These are phyloP conservation scores for Pharus latifolius DNA, from an alignment of 176 grass and related monocot species.

Conservation along the genomic window DNA sequence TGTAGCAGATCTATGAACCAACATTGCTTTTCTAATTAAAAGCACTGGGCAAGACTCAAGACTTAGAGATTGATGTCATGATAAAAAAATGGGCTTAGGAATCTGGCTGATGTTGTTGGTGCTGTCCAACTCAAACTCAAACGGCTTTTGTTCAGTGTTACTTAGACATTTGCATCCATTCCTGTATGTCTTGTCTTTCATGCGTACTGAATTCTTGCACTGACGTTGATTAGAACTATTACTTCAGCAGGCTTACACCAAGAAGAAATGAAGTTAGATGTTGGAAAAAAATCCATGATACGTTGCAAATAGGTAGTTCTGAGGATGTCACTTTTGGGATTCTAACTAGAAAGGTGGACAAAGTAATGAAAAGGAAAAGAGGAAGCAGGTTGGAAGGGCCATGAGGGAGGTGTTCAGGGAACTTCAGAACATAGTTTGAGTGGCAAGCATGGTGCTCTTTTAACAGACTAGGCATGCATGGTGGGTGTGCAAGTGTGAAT, in stretches of 20 bases:
- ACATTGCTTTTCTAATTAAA: background rate
- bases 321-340: no score
- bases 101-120: background rate
- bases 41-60: background rate
- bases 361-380: no score
- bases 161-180: background rate
- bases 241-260: background rate
- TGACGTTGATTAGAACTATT: background rate
- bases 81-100: background rate
- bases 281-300: no score
- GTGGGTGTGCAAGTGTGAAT: no score
- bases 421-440: no score
- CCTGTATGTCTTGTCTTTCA: background rate
- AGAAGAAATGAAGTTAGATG: no score
- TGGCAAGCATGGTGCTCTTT: no score
- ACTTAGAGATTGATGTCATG: background rate
- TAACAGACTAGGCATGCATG: no score
- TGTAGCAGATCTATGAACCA: background rate
- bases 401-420: no score
- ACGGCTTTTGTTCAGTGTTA: background rate
- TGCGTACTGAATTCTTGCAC: background rate
- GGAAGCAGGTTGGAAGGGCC: no score
- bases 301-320: no score
- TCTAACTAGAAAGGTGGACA: no score
- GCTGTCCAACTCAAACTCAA: background rate